phyloP scores from a whole-genome alignment of 495 filamentous ascomycete species.

The Aspergillus kassunensis region DNA sequence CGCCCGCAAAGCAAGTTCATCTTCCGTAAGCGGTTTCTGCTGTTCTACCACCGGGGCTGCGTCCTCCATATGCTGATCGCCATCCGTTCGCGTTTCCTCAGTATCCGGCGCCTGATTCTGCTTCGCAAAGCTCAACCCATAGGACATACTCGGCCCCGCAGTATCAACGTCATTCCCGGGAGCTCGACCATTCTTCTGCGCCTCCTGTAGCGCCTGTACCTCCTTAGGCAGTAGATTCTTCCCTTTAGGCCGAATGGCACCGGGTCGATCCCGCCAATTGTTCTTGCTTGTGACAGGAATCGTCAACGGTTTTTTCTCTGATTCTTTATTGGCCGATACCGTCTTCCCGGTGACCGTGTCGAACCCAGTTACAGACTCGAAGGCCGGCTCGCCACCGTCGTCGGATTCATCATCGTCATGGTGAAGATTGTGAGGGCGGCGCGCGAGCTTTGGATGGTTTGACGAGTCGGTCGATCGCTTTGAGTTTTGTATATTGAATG shows the following conservation, averaged over 20 bases:
- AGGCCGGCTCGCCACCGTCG: conserved; percentile 31
- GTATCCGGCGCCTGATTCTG: conserved; percentile 10
- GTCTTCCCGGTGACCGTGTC: conserved; percentile 54
- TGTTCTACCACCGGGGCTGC: conserved; percentile 6
- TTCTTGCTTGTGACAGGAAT: conserved; percentile 65
- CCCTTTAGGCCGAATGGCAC: conserved; percentile 46
- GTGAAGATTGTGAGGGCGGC: conserved; percentile 33
- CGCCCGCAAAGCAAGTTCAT: conserved; percentile 77
- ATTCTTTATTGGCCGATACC: conserved; percentile 38
- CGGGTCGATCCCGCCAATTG: conserved; percentile 62
- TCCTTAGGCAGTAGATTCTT: conserved; percentile 50
- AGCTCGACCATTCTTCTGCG: conserved; percentile 28
- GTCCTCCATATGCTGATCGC: conserved; percentile 30
- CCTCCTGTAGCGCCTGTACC: conserved; percentile 44
- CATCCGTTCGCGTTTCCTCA: conserved; percentile 22
- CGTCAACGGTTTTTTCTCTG: conserved; percentile 48
- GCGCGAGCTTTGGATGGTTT: conserved; percentile 25
- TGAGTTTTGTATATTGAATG: conserved; percentile 32
- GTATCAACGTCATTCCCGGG: conserved; percentile 33
- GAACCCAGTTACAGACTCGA: conserved; percentile 57
- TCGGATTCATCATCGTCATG: conserved; percentile 42
- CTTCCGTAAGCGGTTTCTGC: conserved; percentile 51
- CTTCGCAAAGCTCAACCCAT: conserved; percentile 45
- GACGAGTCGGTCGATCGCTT: conserved; percentile 14
- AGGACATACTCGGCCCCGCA: conserved; percentile 38